Conservation (phyloP, 1,284 basidiomycete species). For the Cerioporus squamosus region DNA sequence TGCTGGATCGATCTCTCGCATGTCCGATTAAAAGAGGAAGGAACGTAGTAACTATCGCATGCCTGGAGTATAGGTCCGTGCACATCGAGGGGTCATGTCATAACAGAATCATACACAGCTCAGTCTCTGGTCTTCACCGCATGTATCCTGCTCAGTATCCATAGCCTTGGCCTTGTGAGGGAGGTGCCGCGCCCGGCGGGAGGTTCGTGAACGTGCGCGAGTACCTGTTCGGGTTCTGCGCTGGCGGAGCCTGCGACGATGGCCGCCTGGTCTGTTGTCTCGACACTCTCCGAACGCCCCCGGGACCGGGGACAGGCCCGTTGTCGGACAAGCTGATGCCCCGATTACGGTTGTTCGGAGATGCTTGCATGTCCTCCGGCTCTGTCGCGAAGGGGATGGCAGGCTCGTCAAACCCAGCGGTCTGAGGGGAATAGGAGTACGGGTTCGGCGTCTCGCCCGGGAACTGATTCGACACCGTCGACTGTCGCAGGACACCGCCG, state of each 20-base stretch:
- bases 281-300: constrained; percentile 75
- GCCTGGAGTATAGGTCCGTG: constrained; percentile 21
- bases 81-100: constrained; percentile 18
- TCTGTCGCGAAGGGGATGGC: constrained; percentile 39
- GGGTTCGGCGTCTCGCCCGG: constrained; percentile 59
- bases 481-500: constrained; percentile 46
- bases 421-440: constrained; percentile 45
- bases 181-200: constrained; percentile 78
- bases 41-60: constrained; percentile 13
- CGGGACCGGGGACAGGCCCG: constrained; percentile 78
- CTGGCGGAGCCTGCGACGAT: constrained; percentile 58
- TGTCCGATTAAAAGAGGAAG: constrained; percentile 4
- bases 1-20: not conserved
- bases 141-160: constrained; percentile 24
- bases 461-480: constrained; percentile 42
- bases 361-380: constrained; percentile 38
- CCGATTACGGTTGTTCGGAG: constrained; percentile 37
- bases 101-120: constrained; percentile 17
- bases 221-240: constrained; percentile 75
- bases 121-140: not conserved
- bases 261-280: constrained; percentile 55
- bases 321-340: constrained; percentile 79
- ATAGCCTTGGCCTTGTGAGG: constrained; percentile 46
- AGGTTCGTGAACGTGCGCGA: constrained; percentile 57
- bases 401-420: constrained; percentile 42